These are phyloP conservation scores for Hemileccinum impolitum DNA, from an alignment of 768 basidiomycete genomes.

Conservation along the genomic window DNA sequence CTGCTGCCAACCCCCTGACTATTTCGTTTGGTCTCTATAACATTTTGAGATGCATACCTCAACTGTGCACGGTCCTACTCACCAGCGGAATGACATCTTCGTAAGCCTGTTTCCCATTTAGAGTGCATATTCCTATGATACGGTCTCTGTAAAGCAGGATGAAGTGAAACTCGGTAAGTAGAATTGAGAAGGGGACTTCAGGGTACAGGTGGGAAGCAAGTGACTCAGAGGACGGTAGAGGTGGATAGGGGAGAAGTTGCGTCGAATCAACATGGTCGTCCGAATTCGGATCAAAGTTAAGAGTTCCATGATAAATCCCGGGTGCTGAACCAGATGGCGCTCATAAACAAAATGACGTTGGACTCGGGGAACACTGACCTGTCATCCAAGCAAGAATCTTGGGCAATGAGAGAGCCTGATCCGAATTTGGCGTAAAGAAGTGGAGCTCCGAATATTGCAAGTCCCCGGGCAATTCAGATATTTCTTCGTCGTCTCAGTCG, in stretches of 20 bases:
- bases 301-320: constrained; percentile 82
- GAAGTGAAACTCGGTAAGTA: constrained; percentile 91
- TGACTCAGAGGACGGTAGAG: constrained; percentile 29
- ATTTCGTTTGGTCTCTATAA: constrained; percentile 70
- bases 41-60: constrained; percentile 3
- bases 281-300: constrained; percentile 65
- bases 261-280: constrained; percentile 78
- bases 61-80: constrained; percentile 22
- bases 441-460: constrained; percentile 74
- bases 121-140: constrained; percentile 69
- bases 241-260: constrained; percentile 76
- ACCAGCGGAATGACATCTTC: constrained; percentile 84
- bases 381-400: constrained; percentile 89
- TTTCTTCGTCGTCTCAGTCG: constrained; percentile 53
- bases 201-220: constrained; percentile 14
- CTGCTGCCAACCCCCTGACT: constrained; percentile 73
- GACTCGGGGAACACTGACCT: constrained; percentile 41
- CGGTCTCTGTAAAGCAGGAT: constrained; percentile 79
- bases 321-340: constrained; percentile 47
- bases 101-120: constrained; percentile 79
- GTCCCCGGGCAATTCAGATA: constrained; percentile 85
- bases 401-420: constrained; percentile 66
- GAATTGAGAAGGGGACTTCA: constrained; percentile 68
- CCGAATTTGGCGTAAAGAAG: constrained; percentile 69
- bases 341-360: constrained; percentile 2